Conservation (phyloP, 805 yeast species). For the Yarrowia sp. region DNA sequence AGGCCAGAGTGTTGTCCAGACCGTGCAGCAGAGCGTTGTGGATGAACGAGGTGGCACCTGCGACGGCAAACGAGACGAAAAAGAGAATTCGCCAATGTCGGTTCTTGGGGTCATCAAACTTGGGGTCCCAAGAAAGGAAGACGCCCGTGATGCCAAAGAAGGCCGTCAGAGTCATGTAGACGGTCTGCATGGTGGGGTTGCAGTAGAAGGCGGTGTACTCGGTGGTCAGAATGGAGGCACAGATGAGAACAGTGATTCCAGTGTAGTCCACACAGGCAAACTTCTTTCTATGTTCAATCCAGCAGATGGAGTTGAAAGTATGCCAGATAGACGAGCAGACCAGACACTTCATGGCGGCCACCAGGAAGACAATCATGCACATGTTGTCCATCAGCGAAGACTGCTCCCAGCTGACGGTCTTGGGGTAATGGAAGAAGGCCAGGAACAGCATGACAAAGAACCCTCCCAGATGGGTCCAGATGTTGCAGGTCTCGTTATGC, state of each 20-base stretch:
- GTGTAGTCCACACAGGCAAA: slow-evolving; percentile 95
- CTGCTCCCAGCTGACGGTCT: slow-evolving; percentile 53
- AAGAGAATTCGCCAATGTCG: slow-evolving; percentile 80
- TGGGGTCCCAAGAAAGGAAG: slow-evolving; percentile 87
- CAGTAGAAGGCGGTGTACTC: slow-evolving; percentile 80
- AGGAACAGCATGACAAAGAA: slow-evolving; percentile 64
- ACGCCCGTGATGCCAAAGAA: slow-evolving; percentile 76
- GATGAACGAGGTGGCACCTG: slow-evolving; percentile 73
- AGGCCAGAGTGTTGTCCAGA: slow-evolving; percentile 56
- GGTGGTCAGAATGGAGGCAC: slow-evolving; percentile 85
- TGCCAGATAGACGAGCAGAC: slow-evolving; percentile 88
- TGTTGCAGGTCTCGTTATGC: slow-evolving; percentile 91
- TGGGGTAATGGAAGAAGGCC: slow-evolving; percentile 68
- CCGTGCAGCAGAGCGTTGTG: slow-evolving; percentile 66
- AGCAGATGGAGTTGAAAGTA: slow-evolving; percentile 81
- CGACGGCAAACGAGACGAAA: slow-evolving; percentile 75
- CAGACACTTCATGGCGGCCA: slow-evolving; percentile 79
- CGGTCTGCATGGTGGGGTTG: slow-evolving; percentile 57
- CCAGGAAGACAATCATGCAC: slow-evolving; percentile 67
- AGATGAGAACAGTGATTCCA: slow-evolving; percentile 88
- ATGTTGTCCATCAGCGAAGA: slow-evolving; percentile 53
- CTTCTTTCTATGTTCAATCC: slow-evolving; percentile 64
- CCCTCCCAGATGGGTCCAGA: slow-evolving; percentile 91
- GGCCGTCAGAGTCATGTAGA: slow-evolving; percentile 67
- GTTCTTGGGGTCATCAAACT: slow-evolving; percentile 86